phyloP scores from a whole-genome alignment of 1,284 basidiomycete species.

The Tilletiopsis washingtonensis region DNA sequence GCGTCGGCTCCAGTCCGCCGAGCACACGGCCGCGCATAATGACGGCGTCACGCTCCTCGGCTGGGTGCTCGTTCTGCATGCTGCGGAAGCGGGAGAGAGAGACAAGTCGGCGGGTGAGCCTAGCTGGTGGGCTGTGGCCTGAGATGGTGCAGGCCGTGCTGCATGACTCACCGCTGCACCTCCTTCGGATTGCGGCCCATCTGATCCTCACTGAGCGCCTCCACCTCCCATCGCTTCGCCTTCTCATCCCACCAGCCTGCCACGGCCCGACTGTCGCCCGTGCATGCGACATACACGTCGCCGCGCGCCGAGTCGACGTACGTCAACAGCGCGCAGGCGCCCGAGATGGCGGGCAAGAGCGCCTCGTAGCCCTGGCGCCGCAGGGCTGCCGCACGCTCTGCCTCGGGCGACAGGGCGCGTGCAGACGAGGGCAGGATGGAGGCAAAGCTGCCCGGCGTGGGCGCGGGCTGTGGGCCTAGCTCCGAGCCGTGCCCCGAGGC shows the following conservation, averaged over 20 bases:
- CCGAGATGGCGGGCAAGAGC: conserved; percentile 39
- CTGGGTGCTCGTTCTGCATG: conserved; percentile 71
- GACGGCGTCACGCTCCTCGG: conserved; percentile 69
- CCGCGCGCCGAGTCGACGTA: conserved; percentile 43
- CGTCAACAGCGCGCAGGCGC: conserved; percentile 42
- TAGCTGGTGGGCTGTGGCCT: conserved; percentile 45
- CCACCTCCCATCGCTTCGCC: conserved; percentile 66
- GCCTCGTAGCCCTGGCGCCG: conserved; percentile 30
- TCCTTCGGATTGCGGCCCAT: conserved; percentile 86
- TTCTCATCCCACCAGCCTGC: conserved; percentile 69
- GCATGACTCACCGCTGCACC: conserved; percentile 36
- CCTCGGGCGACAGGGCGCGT: conserved; percentile 20
- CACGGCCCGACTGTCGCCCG: conserved; percentile 90
- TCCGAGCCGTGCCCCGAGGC: background rate
- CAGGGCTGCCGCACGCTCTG: background rate
- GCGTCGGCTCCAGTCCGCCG: conserved; percentile 85
- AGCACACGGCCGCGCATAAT: conserved; percentile 62
- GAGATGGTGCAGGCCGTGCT: background rate
- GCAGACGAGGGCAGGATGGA: conserved; percentile 1
- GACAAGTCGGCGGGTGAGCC: conserved; percentile 52
- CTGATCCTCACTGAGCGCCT: conserved; percentile 88
- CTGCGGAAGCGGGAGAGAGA: conserved; percentile 50
- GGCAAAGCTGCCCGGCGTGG: no score
- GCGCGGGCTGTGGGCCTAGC: background rate
- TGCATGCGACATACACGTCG: conserved; percentile 58